Conservation (phyloP, 139 green algal genomes). For the Coccomyxa sp. region DNA sequence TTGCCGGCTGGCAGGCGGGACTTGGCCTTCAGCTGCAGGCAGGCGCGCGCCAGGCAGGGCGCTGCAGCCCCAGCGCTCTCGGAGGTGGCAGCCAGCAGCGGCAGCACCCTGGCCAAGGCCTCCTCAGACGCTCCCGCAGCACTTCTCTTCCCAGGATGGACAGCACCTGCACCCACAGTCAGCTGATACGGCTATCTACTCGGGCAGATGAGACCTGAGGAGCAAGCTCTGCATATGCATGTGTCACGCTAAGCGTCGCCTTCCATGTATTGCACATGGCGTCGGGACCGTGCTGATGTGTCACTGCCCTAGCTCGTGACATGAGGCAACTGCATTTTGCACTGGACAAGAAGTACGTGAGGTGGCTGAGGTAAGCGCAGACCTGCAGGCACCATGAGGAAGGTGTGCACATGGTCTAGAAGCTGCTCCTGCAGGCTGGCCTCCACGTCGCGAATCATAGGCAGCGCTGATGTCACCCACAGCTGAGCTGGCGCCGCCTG, state of each 20-base stretch:
- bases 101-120: slow-evolving; percentile 21
- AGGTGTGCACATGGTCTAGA: slow-evolving; percentile 32
- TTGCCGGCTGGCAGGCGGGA: slow-evolving; percentile 15
- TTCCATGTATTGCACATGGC: too few relatives aligned
- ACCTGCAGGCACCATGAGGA: slow-evolving; percentile 39
- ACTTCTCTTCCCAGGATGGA: too few relatives aligned
- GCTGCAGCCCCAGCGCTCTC: slow-evolving; percentile 22
- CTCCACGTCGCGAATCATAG: slow-evolving; percentile 32
- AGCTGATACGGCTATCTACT: too few relatives aligned
- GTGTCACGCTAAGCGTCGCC: too few relatives aligned
- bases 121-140: background rate
- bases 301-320: too few relatives aligned
- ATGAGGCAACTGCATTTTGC: too few relatives aligned
- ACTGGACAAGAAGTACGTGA: too few relatives aligned
- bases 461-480: slow-evolving; percentile 57
- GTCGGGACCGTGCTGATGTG: too few relatives aligned
- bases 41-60: slow-evolving; percentile 34
- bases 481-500: slow-evolving; percentile 38
- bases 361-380: background rate
- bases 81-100: slow-evolving; percentile 48
- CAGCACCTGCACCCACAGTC: too few relatives aligned
- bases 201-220: too few relatives aligned
- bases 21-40: slow-evolving; percentile 15
- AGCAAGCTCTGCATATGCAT: too few relatives aligned
- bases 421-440: slow-evolving; percentile 38